A percentile compares a stretch with the other conserved stretches of the same genome.
Evolutionary conservation across 2,329 filamentous ascomycete genomes (phyloP).

Genomic region (Amauroascus niger): DNA sequence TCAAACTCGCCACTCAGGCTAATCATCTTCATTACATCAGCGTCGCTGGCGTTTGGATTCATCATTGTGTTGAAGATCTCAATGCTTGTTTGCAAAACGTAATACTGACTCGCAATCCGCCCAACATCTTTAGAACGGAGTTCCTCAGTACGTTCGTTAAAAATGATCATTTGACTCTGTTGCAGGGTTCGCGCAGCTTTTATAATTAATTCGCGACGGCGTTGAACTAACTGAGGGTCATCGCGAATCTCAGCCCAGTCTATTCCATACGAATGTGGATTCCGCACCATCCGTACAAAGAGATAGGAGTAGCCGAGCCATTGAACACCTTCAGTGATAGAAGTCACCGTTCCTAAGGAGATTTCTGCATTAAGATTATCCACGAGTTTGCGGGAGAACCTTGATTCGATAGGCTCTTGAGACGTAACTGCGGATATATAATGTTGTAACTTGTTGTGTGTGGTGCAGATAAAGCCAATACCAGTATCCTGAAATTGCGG

Average conservation of each 20-base stretch:
- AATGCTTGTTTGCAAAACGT: slow-evolving; percentile 85
- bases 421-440: slow-evolving; percentile 90
- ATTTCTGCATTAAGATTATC: slow-evolving; percentile 97
- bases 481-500: slow-evolving; percentile 96
- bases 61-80: slow-evolving; percentile 97
- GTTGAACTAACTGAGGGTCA: slow-evolving; percentile 76
- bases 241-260: slow-evolving; percentile 85
- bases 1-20: slow-evolving; percentile 97
- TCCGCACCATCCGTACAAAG: slow-evolving; percentile 91
- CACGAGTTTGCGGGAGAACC: slow-evolving; percentile 83
- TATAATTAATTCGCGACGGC: slow-evolving; percentile 75
- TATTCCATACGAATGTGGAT: slow-evolving; percentile 85
- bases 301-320: slow-evolving; percentile 98
- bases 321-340: slow-evolving; percentile 82
- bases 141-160: slow-evolving; percentile 89
- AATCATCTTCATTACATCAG: slow-evolving; percentile 91
- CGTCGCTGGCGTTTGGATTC: slow-evolving; percentile 73
- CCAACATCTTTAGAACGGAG: slow-evolving; percentile 90
- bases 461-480: slow-evolving; percentile 97
- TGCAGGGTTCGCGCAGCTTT: slow-evolving; percentile 80
- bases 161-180: slow-evolving; percentile 97
- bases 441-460: slow-evolving; percentile 82
- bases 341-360: slow-evolving; percentile 85
- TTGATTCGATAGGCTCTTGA: slow-evolving; percentile 95
- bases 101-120: slow-evolving; percentile 93